These are phyloP conservation scores for Pestalotiopsis sp. DNA, from an alignment of 2,329 filamentous ascomycete genomes.

Conservation along the genomic window DNA sequence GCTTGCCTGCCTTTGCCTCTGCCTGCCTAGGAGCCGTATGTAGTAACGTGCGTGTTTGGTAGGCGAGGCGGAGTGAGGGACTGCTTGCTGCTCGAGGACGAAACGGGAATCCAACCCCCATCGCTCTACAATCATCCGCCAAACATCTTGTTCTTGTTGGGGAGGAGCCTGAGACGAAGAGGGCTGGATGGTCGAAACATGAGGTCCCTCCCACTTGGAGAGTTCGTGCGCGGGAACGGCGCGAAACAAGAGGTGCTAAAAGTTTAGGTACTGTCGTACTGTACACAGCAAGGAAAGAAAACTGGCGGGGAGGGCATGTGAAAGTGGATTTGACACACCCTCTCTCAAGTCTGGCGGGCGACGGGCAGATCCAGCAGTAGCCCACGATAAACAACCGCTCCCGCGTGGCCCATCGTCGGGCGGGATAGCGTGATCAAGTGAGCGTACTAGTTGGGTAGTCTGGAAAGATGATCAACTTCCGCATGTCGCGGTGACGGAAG, in stretches of 20 bases:
- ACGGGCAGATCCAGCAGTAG: background rate
- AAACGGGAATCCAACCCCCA: background rate
- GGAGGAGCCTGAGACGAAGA: background rate
- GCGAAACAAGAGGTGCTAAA: background rate
- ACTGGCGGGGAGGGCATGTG: slow-evolving; percentile 24
- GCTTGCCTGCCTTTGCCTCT: background rate
- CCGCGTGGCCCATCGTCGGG: slow-evolving; percentile 20
- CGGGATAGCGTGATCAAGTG: slow-evolving; percentile 15
- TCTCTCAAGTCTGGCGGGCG: slow-evolving; percentile 14
- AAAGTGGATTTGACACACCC: slow-evolving; percentile 31
- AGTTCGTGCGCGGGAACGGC: background rate
- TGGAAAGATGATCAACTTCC: background rate
- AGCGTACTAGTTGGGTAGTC: slow-evolving; percentile 1
- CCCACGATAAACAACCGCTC: slow-evolving; percentile 21
- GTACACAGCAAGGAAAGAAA: background rate
- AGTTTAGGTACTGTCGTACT: too few species aligned
- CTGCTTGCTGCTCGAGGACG: background rate
- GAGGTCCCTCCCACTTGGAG: background rate
- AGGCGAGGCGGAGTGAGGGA: background rate
- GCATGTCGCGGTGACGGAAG: background rate
- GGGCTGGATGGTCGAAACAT: background rate
- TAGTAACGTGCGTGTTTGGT: background rate
- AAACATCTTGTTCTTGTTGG: background rate
- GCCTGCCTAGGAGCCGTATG: background rate
- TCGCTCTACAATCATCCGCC: background rate